A percentile compares a stretch with the other conserved stretches of the same genome.
Conservation (phyloP, 1,284 basidiomycete species). For the Ustilago loliicola region DNA sequence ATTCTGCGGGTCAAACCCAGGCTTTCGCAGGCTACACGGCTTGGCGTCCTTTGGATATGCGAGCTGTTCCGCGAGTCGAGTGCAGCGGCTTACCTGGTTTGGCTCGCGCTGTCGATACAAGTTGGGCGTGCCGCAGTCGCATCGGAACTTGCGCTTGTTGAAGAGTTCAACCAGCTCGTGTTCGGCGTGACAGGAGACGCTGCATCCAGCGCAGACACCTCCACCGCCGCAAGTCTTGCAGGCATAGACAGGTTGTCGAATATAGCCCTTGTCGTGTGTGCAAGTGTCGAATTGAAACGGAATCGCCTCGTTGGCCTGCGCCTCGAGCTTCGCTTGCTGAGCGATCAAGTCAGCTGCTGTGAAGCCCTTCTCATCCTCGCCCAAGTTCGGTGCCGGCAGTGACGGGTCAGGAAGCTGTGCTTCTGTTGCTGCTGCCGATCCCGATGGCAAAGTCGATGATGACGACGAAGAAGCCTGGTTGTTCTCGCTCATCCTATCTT, state of each 20-base stretch:
- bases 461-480: conserved; percentile 12
- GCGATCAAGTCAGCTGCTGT: conserved; percentile 70
- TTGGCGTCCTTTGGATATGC: conserved; percentile 38
- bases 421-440: neutral
- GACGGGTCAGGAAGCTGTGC: conserved; percentile 56
- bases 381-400: conserved; percentile 54
- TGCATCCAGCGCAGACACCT: conserved; percentile 72
- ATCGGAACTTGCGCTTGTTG: conserved; percentile 68
- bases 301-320: conserved; percentile 70
- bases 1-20: conserved; percentile 61
- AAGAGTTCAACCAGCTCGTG: conserved; percentile 70
- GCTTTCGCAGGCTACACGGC: conserved; percentile 56
- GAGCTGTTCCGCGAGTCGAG: conserved; percentile 30
- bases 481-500: conserved; percentile 24
- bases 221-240: conserved; percentile 68
- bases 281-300: conserved; percentile 71
- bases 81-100: conserved; percentile 19
- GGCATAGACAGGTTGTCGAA: conserved; percentile 71
- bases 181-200: conserved; percentile 70
- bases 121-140: conserved; percentile 68
- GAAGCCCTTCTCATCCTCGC: conserved; percentile 59
- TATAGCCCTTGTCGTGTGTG: conserved; percentile 68
- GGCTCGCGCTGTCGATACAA: conserved; percentile 44
- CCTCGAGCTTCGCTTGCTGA: conserved; percentile 69
- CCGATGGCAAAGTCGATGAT: conserved; percentile 8